A percentile compares a stretch with the other conserved stretches of the same genome.
phyloP scores from a whole-genome alignment of 2,329 filamentous ascomycete genomes.

The Pestalotiopsis sp. region DNA sequence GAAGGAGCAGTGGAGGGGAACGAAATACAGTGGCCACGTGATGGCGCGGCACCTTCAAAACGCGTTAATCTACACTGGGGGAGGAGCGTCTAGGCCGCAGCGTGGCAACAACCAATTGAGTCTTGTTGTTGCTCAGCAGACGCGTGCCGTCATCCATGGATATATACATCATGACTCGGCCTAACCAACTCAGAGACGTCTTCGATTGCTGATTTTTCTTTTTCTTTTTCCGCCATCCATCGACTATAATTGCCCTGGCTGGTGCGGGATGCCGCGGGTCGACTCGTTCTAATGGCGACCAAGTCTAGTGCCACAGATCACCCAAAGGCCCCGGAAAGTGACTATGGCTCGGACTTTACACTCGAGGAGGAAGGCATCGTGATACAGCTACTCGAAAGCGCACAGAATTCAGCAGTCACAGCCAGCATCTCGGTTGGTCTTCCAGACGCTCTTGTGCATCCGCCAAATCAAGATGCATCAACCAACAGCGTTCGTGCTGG shows the following conservation, averaged over 20 bases:
- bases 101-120: not conserved
- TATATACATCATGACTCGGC: not conserved
- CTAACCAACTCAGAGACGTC: not conserved
- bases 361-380: slow-evolving; percentile 31
- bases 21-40: not conserved
- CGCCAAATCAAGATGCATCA: slow-evolving; percentile 6
- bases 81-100: not conserved
- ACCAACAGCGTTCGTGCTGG: not conserved
- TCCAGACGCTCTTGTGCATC: not conserved
- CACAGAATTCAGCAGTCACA: not conserved
- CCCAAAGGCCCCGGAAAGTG: slow-evolving; percentile 24
- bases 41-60: not conserved
- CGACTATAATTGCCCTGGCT: not conserved
- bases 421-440: too few relatives aligned
- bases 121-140: not conserved
- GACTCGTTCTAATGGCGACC: not conserved
- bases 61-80: not conserved
- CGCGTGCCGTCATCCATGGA: not conserved
- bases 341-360: slow-evolving; percentile 37
- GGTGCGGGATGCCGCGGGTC: not conserved
- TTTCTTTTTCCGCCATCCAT: not conserved
- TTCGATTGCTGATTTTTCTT: not conserved
- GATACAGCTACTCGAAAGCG: slow-evolving; percentile 26
- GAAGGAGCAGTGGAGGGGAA: not conserved
- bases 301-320: not conserved